These are phyloP conservation scores for Elsinoe fawcettii DNA, from an alignment of 2,329 filamentous ascomycete genomes.

Conservation along the genomic window DNA sequence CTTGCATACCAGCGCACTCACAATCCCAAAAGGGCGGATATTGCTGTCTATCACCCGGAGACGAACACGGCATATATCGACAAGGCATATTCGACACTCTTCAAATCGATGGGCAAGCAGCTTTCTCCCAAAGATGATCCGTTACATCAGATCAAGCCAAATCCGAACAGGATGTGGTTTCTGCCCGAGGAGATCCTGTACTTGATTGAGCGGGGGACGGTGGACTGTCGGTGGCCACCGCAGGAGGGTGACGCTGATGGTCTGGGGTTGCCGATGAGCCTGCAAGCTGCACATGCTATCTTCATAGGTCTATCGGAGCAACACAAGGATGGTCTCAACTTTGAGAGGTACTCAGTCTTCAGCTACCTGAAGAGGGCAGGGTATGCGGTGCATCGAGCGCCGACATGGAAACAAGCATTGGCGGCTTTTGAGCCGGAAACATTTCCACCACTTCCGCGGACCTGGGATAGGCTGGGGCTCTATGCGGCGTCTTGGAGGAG, in stretches of 20 bases:
- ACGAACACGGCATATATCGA: constrained; percentile 55
- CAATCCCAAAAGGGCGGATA: constrained; percentile 53
- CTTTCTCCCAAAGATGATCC: constrained; percentile 46
- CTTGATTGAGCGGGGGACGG: constrained; percentile 73
- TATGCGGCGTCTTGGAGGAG: constrained; percentile 2
- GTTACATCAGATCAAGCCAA: constrained; percentile 24
- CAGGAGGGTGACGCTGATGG: constrained; percentile 37
- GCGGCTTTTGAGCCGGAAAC: constrained; percentile 21
- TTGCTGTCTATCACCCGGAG: constrained; percentile 68
- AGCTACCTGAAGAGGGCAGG: constrained; percentile 73
- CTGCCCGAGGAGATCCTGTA: constrained; percentile 88
- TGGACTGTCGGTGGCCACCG: constrained; percentile 78
- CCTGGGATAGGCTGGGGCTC: constrained; percentile 12
- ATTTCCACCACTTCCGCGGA: constrained; percentile 20
- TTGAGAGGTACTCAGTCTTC: constrained; percentile 85
- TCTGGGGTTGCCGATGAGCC: constrained; percentile 70
- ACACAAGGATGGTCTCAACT: constrained; percentile 41
- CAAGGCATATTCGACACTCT: constrained; percentile 62
- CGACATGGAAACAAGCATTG: constrained; percentile 32
- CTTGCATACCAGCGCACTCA: constrained; percentile 71
- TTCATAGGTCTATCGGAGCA: constrained; percentile 65
- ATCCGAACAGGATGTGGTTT: constrained; percentile 56
- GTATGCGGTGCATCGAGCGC: constrained; percentile 70
- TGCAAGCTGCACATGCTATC: constrained; percentile 83
- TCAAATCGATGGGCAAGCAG: constrained; percentile 67